Base-by-base conservation (phyloP, 1,284 basidiomycete species). In the Malassezia obtusa region DNA sequence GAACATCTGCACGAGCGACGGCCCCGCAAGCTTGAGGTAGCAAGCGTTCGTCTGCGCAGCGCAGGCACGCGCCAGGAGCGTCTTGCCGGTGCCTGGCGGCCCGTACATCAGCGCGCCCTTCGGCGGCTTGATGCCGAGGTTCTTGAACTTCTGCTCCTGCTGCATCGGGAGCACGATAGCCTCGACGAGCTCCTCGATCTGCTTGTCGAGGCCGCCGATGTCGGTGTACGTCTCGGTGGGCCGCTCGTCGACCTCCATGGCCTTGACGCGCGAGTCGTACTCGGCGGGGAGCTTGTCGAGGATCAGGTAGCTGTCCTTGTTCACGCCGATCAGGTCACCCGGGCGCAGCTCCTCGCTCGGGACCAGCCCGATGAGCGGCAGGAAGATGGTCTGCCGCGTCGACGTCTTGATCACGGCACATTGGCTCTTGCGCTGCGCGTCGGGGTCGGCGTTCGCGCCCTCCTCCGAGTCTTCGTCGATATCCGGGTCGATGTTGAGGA, bases 351-450 rank as follows among this genome's bases (percentile, higher is more conserved):
- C 79, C 52, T 92, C 86, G 30, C 90, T 81, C 17, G 90, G 87
- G 26, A 98, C 92, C 54, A 99, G 85, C 59, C 92, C 94, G 62
- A 98, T 92, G 69, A 99, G 83, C 8, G 94, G 92, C 19, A 99
- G 82, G 79, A 98, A 99, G 49, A 99, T 90, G 37, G 94, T 98
- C 79, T 82, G 74, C 57, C 94, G 84, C 5, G 92, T 98, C 0
- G 89, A 91, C 1, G 92, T 98, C 78, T 96, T 99, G 79, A 98
- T 91, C 48, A 96, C 92, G 6, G 92, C 94, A 68, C 89, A 95
- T 79, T 96, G 95, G 38, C 90, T 88, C 77, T 89, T 90, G 62
- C 89, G 86, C 79, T 88, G 86, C 17, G 87, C 87, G 73, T 95
- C 88, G 49, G 92, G 78, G 75, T 96, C 92, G 65, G 88, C 85